Percentiles rank a stretch among this genome's conserved stretches.
These are phyloP conservation scores for Aspergillus sp. DNA, from an alignment of 2,329 filamentous ascomycete species.

Conservation along the genomic window DNA sequence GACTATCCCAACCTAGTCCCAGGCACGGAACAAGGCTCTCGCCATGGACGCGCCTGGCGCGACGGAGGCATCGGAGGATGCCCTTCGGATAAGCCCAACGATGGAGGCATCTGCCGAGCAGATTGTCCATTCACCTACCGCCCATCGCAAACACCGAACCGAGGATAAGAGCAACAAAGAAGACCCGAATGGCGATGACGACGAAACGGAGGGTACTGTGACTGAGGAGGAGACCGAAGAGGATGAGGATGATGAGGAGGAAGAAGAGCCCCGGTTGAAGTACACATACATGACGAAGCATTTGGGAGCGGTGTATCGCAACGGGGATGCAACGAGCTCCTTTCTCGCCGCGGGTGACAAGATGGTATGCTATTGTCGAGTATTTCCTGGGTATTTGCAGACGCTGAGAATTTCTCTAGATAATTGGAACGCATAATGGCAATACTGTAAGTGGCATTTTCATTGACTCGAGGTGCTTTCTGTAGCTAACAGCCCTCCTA, in stretches of 20 bases:
- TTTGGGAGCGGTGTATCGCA: slow-evolving; percentile 79
- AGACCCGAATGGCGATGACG: slow-evolving; percentile 20
- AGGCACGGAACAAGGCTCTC: slow-evolving; percentile 28
- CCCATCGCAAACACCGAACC: slow-evolving; percentile 15
- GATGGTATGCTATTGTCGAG: slow-evolving; percentile 65
- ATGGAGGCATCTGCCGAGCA: slow-evolving; percentile 18
- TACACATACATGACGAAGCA: slow-evolving; percentile 83
- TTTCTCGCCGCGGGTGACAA: slow-evolving; percentile 93
- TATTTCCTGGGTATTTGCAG: slow-evolving; percentile 11
- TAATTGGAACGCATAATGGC: slow-evolving; percentile 92
- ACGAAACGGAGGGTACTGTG: slow-evolving; percentile 22
- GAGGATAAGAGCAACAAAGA: slow-evolving; percentile 18
- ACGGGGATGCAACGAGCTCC: slow-evolving; percentile 89
- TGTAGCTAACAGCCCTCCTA: slow-evolving; percentile 37
- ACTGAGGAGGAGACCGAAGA: slow-evolving; percentile 45
- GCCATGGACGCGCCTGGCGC: slow-evolving; percentile 42
- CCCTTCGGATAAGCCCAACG: slow-evolving; percentile 16
- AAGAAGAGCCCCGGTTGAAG: slow-evolving; percentile 92
- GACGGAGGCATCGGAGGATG: slow-evolving; percentile 26
- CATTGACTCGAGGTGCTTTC: neutral
- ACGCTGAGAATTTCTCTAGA: slow-evolving; percentile 53
- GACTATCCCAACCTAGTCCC: slow-evolving; percentile 2
- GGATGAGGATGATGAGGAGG: slow-evolving; percentile 68
- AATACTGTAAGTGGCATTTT: slow-evolving; percentile 70
- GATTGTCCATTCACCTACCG: slow-evolving; percentile 10